Conservation (phyloP, 2,329 filamentous ascomycete species). For the Fusarium burgessii region DNA sequence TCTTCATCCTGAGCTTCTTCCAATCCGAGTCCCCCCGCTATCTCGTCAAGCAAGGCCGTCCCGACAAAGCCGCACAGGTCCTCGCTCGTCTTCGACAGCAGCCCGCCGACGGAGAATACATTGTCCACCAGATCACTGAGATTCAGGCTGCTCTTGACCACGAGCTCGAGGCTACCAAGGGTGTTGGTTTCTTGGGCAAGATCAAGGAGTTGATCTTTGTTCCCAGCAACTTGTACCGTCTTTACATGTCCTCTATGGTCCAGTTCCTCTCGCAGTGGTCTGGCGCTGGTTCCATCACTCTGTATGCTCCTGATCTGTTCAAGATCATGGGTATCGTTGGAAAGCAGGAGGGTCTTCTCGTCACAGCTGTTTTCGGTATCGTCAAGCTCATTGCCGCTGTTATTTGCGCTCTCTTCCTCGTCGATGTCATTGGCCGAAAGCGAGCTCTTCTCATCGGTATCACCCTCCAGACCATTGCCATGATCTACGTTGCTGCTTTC, state of each 20-base stretch:
- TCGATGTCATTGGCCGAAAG: slow-evolving; percentile 83
- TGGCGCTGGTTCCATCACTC: slow-evolving; percentile 78
- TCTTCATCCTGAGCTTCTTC: slow-evolving; percentile 76
- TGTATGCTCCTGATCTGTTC: slow-evolving; percentile 82
- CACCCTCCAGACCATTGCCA: slow-evolving; percentile 68
- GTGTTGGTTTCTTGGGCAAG: slow-evolving; percentile 72
- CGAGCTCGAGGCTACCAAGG: slow-evolving; percentile 78
- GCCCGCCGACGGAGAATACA: slow-evolving; percentile 68
- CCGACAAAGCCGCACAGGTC: slow-evolving; percentile 67
- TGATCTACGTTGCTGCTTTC: slow-evolving; percentile 73
- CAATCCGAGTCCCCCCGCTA: slow-evolving; percentile 78
- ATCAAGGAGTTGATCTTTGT: slow-evolving; percentile 76
- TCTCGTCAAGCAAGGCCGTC: slow-evolving; percentile 72
- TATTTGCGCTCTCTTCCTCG: slow-evolving; percentile 79
- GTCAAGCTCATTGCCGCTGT: slow-evolving; percentile 77
- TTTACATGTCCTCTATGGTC: slow-evolving; percentile 75
- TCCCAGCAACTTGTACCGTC: slow-evolving; percentile 77
- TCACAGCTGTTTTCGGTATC: slow-evolving; percentile 81
- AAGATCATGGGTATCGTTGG: slow-evolving; percentile 77
- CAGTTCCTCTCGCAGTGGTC: slow-evolving; percentile 82
- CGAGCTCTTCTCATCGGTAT: slow-evolving; percentile 72
- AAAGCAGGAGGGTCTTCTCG: slow-evolving; percentile 75
- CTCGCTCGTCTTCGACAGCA: slow-evolving; percentile 71
- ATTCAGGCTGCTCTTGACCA: slow-evolving; percentile 76
- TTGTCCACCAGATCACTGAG: slow-evolving; percentile 69